A percentile compares a stretch with the other conserved stretches of the same genome.
These are phyloP conservation scores for Boletus sp. DNA, from an alignment of 1,284 basidiomycete species.

Conservation along the genomic window DNA sequence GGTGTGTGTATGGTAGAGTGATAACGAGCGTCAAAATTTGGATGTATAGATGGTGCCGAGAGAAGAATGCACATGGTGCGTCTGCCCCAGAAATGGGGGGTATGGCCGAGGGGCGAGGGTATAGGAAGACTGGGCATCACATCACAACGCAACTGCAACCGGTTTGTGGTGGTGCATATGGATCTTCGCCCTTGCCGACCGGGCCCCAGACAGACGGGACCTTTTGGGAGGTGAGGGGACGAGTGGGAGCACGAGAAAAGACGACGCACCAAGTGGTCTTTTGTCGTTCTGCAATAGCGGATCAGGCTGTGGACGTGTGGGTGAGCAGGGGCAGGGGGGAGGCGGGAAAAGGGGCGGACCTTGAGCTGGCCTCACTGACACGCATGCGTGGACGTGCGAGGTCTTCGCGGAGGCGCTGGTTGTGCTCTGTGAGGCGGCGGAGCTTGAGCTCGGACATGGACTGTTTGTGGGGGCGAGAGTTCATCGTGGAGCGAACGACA, in stretches of 20 bases:
- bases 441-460: slow-evolving; percentile 84
- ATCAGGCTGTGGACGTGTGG: slow-evolving; percentile 53
- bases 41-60: slow-evolving; percentile 22
- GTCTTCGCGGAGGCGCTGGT: slow-evolving; percentile 72
- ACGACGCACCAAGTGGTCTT: slow-evolving; percentile 63
- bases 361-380: slow-evolving; percentile 73
- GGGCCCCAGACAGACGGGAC: slow-evolving; percentile 94
- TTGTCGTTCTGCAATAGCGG: slow-evolving; percentile 68
- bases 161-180: slow-evolving; percentile 66
- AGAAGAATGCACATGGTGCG: slow-evolving; percentile 19
- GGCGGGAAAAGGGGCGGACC: slow-evolving; percentile 39
- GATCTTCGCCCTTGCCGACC: slow-evolving; percentile 82
- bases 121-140: slow-evolving; percentile 29
- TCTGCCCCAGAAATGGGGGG: slow-evolving; percentile 17
- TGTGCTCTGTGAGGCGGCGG: slow-evolving; percentile 75
- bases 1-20: slow-evolving; percentile 25
- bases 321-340: neutral
- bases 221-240: slow-evolving; percentile 35
- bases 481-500: slow-evolving; percentile 36
- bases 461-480: slow-evolving; percentile 53
- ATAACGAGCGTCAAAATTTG: slow-evolving; percentile 27
- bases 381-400: slow-evolving; percentile 68
- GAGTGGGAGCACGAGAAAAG: neutral
- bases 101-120: slow-evolving; percentile 32
- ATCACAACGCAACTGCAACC: slow-evolving; percentile 33